Base-by-base conservation (phyloP, 768 basidiomycete species). In the Auricularia sp. region DNA sequence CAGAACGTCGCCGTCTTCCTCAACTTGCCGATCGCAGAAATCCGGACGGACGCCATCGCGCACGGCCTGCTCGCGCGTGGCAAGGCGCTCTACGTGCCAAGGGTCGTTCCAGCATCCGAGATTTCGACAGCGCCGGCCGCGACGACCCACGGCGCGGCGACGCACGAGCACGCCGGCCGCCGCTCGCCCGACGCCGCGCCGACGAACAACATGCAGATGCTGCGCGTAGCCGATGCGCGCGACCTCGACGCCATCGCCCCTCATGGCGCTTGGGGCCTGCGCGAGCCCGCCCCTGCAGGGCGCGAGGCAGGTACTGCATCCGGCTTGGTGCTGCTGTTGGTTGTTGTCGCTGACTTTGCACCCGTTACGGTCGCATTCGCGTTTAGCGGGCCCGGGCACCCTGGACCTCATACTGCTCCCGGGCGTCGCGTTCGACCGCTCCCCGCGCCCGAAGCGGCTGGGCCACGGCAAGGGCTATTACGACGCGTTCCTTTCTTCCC, bases 381-480 rank as follows among this genome's bases (percentile, higher is more conserved):
- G 29, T 81, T 60, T 42, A 42, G 66, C 68, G 16, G 70, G 72
- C 23, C 74, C 74, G 61, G 77, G 78, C 66, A 68, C 70, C 42
- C 73, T 90, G 54, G 87, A 90, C 71, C 68, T 90, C 68, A 83
- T 90, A 60, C 74, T 90, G 44, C 72, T 88, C 36, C 88, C 88
- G 73, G 87, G 87, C 53, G 81, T 92, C 59, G 90, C 87, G 10
- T 92, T 91, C 68, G 90, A 91, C 74, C 78, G 76, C 51, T 80
- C 81, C 16, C 72, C 87, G 63, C 84, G 84, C 34, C 47, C 47
- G 47, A 51, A 51, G 60, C 84, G 90, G 36, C 80, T 92, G 35
- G 90, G 90, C 10, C 88, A 91, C 67, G 90, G 90, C 29, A 92
- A 88, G 72, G 90, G 90, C 5, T 91, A 88, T 74, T 92, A 92